Conservation (phyloP, 352 stramenopile species). For the Globisporangium cederbergense region DNA sequence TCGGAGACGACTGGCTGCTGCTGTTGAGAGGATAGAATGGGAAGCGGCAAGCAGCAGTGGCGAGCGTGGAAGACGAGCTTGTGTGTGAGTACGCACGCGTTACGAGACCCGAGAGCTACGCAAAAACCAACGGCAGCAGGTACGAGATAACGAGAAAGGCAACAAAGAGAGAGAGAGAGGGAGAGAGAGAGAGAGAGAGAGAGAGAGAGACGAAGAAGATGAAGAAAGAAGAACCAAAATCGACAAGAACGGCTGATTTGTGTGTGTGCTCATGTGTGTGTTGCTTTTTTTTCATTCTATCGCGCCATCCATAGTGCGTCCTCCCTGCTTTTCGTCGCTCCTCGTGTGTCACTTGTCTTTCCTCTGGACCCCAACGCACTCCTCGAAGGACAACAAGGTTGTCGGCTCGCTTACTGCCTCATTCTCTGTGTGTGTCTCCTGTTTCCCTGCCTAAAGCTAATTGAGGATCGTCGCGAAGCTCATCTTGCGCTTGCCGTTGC, state of each 20-base stretch:
- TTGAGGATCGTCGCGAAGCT: conserved; percentile 87
- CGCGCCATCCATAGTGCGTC: conserved; percentile 2
- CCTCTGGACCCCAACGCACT: neutral
- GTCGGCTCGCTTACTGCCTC: neutral
- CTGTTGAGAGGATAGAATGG: neutral
- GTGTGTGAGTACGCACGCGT: neutral
- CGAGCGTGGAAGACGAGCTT: neutral
- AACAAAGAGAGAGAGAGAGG: neutral
- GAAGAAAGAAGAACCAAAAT: neutral
- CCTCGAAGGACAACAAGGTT: neutral
- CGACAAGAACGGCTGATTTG: neutral
- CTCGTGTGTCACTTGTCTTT: neutral
- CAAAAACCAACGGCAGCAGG: neutral
- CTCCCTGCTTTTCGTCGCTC: neutral
- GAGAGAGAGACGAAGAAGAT: neutral
- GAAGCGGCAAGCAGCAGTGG: neutral
- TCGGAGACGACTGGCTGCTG: neutral
- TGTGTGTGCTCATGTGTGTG: conserved; percentile 1
- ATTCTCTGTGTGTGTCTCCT: neutral
- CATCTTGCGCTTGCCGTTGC: conserved; percentile 80
- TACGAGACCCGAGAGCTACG: neutral
- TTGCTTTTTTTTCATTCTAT: conserved; percentile 6
- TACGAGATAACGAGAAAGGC: neutral
- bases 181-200: neutral
- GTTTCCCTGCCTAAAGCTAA: conserved; percentile 25